Conservation (phyloP, 257 asterid species). For the Solanum raphanifolium region DNA sequence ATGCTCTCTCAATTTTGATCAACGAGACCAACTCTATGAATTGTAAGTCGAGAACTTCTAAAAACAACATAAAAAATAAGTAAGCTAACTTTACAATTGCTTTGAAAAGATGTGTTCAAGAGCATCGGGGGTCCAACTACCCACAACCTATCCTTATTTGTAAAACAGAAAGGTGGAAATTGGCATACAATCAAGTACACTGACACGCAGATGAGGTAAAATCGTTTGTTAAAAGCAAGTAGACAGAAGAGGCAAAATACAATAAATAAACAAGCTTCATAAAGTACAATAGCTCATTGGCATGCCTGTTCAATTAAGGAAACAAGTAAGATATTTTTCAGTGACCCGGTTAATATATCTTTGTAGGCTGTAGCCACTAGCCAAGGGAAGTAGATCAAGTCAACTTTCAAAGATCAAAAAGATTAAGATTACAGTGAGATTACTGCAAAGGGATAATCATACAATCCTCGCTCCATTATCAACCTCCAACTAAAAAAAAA, state of each 20-base stretch:
- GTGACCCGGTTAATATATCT: neutral
- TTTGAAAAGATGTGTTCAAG: neutral
- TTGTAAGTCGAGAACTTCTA: neutral
- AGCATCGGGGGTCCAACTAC: neutral
- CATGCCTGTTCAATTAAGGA: neutral
- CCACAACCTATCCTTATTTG: neutral
- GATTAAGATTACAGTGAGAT: neutral
- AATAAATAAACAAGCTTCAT: neutral
- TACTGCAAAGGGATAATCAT: neutral
- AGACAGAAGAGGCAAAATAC: neutral
- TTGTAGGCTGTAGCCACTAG: neutral
- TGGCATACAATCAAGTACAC: neutral
- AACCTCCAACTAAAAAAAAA: neutral
- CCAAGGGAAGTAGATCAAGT: neutral
- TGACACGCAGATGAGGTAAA: neutral
- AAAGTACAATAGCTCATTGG: neutral
- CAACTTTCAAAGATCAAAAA: neutral
- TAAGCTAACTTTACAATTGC: neutral
- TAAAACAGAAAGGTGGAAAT: neutral
- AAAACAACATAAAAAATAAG: neutral
- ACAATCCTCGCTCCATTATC: neutral
- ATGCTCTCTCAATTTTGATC: constrained; percentile 10
- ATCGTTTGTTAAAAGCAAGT: neutral
- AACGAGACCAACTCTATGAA: neutral
- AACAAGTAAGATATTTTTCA: neutral